Evolutionary conservation across 768 basidiomycete genomes (phyloP), one percentile per base, ranked within the genome.

Genomic region (Gymnopilus junonius): DNA sequence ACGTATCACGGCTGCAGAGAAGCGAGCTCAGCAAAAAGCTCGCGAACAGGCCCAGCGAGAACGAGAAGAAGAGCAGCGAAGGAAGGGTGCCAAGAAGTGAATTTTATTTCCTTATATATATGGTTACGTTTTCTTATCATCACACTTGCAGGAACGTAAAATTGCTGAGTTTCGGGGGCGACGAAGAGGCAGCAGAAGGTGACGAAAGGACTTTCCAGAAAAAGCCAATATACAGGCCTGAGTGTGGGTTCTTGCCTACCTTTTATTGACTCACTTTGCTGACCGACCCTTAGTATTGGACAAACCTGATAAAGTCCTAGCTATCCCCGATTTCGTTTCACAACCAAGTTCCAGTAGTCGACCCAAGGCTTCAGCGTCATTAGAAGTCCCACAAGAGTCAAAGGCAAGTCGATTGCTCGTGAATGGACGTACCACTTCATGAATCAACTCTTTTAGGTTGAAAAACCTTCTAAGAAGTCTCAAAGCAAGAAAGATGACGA

Each of bases 1-100:
- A 4, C 89, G 97, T 25, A 99, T 99, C 63, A 99, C 97, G 1
- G 95, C 95, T 1, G 94, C 88, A 2, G 97, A 99, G 77, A 90
- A 91, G 65, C 85, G 89, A 40, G 89, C 82, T 0, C 97, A 99
- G 73, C 90, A 90, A 64, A 84, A 84, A 58, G 97, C 96, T 2
- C 85, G 87, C 40, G 89, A 94, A 70, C 83, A 87, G 64, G 88
- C 85, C 1, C 89, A 89, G 68, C 82, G 84, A 55, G 92, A 94
- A 72, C 79, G 91, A n/a, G 93, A 94, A 69, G 91, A 93, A 66
- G 85, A 82, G 35, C 82, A 85, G 63, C 83, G 87, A 37, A 82
- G 87, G 61, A 88, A 87, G 67, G 88, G 91, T 25, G 94, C 92
- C 0, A 98, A 95, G 70, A 99, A 97, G 96, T 95, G 63, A 64